phyloP scores from a whole-genome alignment of 2,329 filamentous ascomycete genomes.

The Aspergillus pseudoterreus region DNA sequence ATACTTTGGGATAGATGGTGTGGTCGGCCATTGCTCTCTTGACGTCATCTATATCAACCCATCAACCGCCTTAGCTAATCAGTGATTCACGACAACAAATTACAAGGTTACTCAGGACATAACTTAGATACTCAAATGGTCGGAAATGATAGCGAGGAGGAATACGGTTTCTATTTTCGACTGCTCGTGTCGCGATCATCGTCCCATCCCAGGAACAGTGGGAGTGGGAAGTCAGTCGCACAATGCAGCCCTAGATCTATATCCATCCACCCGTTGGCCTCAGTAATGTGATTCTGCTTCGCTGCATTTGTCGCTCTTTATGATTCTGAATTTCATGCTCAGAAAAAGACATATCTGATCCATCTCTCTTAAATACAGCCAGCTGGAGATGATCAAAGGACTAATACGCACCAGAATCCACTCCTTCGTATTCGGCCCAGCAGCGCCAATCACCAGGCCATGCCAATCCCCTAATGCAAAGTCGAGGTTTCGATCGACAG shows the following conservation, averaged over 20 bases:
- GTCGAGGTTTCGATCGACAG: not conserved
- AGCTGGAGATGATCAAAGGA: too few relatives aligned
- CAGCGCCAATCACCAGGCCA: not conserved
- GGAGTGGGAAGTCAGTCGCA: not conserved
- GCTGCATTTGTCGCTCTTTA: too few relatives aligned
- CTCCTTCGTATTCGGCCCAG: not conserved
- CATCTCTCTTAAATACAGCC: too few relatives aligned
- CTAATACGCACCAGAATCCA: not conserved
- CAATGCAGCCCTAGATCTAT: not conserved
- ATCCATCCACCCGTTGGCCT: too few relatives aligned
- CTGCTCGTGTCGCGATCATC: not conserved
- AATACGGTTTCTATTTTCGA: not conserved
- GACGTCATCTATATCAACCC: conserved; percentile 3
- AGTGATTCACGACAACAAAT: not conserved
- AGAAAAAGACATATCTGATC: too few relatives aligned
- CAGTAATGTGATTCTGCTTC: too few relatives aligned
- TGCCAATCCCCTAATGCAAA: not conserved
- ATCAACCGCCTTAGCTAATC: conserved; percentile 1
- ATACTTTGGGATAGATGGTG: not conserved
- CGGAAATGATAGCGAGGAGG: not conserved
- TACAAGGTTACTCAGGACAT: not conserved
- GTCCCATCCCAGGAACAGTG: not conserved
- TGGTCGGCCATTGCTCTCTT: not conserved
- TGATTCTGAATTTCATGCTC: too few relatives aligned
- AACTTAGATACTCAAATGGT: not conserved